Conservation (phyloP, 305 asterid species). For the Fraxinus baroniana region DNA sequence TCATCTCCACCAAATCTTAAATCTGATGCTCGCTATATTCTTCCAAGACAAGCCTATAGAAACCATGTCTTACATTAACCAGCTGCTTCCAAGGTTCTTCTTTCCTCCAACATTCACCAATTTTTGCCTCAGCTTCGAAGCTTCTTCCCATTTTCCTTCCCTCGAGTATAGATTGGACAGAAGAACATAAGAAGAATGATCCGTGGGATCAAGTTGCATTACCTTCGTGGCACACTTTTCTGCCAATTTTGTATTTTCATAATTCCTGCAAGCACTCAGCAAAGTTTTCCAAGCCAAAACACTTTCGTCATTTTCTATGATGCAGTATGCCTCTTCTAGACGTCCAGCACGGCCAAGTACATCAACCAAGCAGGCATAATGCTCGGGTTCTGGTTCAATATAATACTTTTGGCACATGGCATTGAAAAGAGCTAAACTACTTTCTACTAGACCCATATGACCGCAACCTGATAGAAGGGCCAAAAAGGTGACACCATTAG, state of each 20-base stretch:
- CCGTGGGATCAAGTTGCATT: slow-evolving; percentile 19
- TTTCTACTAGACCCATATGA: slow-evolving; percentile 10
- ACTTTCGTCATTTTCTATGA: slow-evolving; percentile 1
- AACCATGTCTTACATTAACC: slow-evolving; percentile 9
- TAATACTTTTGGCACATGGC: slow-evolving; percentile 5
- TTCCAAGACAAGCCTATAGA: neutral
- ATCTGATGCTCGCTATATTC: neutral
- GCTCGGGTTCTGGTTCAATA: slow-evolving; percentile 13
- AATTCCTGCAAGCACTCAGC: slow-evolving; percentile 16
- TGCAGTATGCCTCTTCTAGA: slow-evolving; percentile 16
- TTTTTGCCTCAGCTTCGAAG: slow-evolving; percentile 17
- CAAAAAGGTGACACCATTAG: slow-evolving; percentile 4
- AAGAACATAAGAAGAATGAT: slow-evolving; percentile 16
- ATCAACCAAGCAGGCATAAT: slow-evolving; percentile 15
- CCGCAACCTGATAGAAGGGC: slow-evolving; percentile 19
- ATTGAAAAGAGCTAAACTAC: slow-evolving; percentile 4
- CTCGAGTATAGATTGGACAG: slow-evolving; percentile 19
- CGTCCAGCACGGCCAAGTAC: slow-evolving; percentile 20
- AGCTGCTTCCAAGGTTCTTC: slow-evolving; percentile 24
- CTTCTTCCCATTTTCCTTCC: slow-evolving; percentile 27
- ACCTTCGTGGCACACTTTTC: slow-evolving; percentile 18
- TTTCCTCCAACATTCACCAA: slow-evolving; percentile 16
- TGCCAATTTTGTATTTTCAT: slow-evolving; percentile 13
- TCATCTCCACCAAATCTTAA: neutral
- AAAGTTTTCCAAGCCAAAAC: slow-evolving; percentile 23